Base-by-base conservation (phyloP, 2,329 filamentous ascomycete species). In the Alternaria ethzedia region DNA sequence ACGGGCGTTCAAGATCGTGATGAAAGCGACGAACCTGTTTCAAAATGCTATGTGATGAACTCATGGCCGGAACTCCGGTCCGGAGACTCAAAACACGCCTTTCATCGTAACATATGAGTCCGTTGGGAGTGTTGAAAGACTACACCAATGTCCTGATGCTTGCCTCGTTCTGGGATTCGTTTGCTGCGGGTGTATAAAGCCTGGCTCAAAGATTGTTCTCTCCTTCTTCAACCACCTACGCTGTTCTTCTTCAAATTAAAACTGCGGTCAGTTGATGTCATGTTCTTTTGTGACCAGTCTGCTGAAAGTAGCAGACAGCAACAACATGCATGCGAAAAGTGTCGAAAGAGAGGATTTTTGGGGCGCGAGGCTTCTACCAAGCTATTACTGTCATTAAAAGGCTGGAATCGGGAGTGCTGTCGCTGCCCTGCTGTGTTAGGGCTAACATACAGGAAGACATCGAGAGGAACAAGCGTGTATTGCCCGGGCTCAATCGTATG, bases 151-250 rank as follows among this genome's bases (percentile, higher is more conserved):
- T 36, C 8, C 10, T 36, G 32, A 36, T 36, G 32, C 32, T 36
- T 36, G 32, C 4, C 15, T 36, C 32, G 32, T 36, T 41, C 36
- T 41, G 15, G 8, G 36, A 41, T 41, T 41, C 8, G 36, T 41
- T 17, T 17, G 36, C 36, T 41, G 36, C 0, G n/a, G 36, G n/a
- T 41, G n/a, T 41, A 41, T 41, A 41, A 41, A 41, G 9, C 36
- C 4, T 36, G 0, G 15, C 15, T 36, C 2, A n/a, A 0, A 9
- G 0, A 9, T 8, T 4, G 8, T 36, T 36, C 4, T 36, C 15
- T 36, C 15, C 4, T 9, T n/a, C 32, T 36, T 36, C 0, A 36
- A n/a, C n/a, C 1, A 36, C 32, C 32, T 36, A 36, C 32, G 4
- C 4, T n/a, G 15, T n/a, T n/a, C 2, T 36, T 36, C 7, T 36